Evolutionary conservation across 371 early-diverging fungal genomes (phyloP).

Genomic region (Lichtheimia ornata): DNA sequence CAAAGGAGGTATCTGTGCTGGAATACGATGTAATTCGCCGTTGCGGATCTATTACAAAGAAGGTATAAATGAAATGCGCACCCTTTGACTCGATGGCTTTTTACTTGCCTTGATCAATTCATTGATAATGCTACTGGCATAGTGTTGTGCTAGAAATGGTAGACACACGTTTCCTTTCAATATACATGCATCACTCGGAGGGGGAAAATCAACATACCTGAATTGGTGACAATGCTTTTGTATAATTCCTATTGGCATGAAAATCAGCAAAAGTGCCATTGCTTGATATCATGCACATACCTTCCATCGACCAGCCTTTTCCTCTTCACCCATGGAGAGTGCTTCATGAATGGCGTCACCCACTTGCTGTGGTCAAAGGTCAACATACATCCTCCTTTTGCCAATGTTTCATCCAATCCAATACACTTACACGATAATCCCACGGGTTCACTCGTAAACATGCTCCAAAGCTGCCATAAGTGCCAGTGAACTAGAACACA

Average conservation of each 20-base stretch:
- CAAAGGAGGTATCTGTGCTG: slow-evolving; percentile 65
- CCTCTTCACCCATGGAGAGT: slow-evolving; percentile 74
- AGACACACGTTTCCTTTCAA: too few relatives aligned
- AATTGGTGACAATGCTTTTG: slow-evolving; percentile 71
- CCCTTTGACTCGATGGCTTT: neutral
- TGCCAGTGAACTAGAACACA: slow-evolving; percentile 96
- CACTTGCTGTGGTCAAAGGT: slow-evolving; percentile 57
- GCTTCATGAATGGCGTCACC: slow-evolving; percentile 88
- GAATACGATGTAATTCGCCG: slow-evolving; percentile 55
- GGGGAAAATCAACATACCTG: slow-evolving; percentile 23
- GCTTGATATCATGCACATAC: slow-evolving; percentile 76
- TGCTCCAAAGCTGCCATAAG: slow-evolving; percentile 89
- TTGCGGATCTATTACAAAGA: slow-evolving; percentile 50
- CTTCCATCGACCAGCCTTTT: slow-evolving; percentile 92
- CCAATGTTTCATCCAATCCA: slow-evolving; percentile 73
- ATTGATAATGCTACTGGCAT: slow-evolving; percentile 53
- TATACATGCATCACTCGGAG: too few relatives aligned
- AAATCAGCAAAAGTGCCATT: slow-evolving; percentile 63
- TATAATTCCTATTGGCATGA: slow-evolving; percentile 50
- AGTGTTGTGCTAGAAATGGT: slow-evolving; percentile 50
- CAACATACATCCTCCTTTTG: neutral
- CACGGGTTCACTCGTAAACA: slow-evolving; percentile 95
- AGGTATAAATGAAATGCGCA: neutral
- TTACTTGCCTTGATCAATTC: slow-evolving; percentile 45
- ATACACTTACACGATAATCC: slow-evolving; percentile 92